phyloP scores from a whole-genome alignment of 495 filamentous ascomycete species.

The Xylaria flabelliformis region DNA sequence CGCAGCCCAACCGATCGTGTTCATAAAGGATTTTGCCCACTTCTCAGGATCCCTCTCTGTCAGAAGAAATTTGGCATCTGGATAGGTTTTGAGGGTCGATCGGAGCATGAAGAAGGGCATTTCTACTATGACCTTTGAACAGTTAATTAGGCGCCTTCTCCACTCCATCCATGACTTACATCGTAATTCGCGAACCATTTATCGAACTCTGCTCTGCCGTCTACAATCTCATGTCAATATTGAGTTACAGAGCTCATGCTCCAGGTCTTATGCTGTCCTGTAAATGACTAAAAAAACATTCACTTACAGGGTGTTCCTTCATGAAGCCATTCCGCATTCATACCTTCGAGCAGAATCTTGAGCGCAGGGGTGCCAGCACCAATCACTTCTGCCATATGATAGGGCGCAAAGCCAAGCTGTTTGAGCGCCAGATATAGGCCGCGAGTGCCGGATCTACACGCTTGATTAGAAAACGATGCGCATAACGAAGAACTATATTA shows the following conservation, averaged over 20 bases:
- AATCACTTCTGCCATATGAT: constrained; percentile 38
- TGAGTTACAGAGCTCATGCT: neutral
- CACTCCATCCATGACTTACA: constrained; percentile 25
- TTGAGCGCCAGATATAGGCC: constrained; percentile 40
- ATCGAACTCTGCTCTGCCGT: constrained; percentile 40
- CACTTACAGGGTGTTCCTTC: constrained; percentile 38
- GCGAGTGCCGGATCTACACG: constrained; percentile 37
- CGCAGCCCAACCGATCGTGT: constrained; percentile 30
- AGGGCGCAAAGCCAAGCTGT: constrained; percentile 38
- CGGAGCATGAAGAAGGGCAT: constrained; percentile 41
- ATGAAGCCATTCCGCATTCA: constrained; percentile 34
- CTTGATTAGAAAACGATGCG: constrained; percentile 16
- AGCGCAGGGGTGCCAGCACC: constrained; percentile 20
- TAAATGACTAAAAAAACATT: neutral
- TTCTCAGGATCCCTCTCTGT: constrained; percentile 44
- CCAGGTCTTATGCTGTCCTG: neutral
- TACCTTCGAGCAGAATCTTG: constrained; percentile 32
- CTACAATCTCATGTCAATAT: constrained; percentile 22
- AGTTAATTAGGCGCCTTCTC: neutral
- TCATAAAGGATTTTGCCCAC: constrained; percentile 38
- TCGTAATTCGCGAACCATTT: constrained; percentile 44
- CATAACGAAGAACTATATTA: neutral
- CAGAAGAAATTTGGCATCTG: constrained; percentile 45
- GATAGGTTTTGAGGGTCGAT: constrained; percentile 37
- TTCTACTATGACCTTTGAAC: constrained; percentile 36